A percentile compares a stretch with the other conserved stretches of the same genome.
phyloP scores from a whole-genome alignment of 2,329 filamentous ascomycete species.

The Xylariaceae sp. region DNA sequence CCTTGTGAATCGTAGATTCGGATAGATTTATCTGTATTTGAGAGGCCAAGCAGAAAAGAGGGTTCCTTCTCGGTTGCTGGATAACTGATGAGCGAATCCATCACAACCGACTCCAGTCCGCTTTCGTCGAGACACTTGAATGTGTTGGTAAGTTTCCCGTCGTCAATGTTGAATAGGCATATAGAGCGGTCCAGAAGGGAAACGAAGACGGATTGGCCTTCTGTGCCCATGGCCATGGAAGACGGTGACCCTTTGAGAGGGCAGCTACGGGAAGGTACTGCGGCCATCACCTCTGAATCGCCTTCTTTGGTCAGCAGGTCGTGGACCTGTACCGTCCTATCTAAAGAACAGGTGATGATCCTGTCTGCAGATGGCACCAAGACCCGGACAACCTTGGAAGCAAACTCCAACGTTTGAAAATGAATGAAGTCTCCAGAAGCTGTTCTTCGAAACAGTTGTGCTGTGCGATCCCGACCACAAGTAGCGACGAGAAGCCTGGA shows the following conservation, averaged over 20 bases:
- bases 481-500: conserved; percentile 68
- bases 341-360: conserved; percentile 81
- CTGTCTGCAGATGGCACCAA: conserved; percentile 71
- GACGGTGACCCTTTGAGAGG: conserved; percentile 82
- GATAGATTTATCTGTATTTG: conserved; percentile 93
- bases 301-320: conserved; percentile 69
- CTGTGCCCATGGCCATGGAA: conserved; percentile 70
- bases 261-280: conserved; percentile 71
- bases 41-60: conserved; percentile 77
- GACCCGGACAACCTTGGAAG: conserved; percentile 73
- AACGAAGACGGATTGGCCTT: conserved; percentile 55
- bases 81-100: conserved; percentile 70
- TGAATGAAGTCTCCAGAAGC: conserved; percentile 61
- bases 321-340: conserved; percentile 80
- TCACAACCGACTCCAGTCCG: conserved; percentile 73
- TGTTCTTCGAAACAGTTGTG: conserved; percentile 75
- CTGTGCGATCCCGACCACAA: conserved; percentile 83
- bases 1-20: conserved; percentile 82
- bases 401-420: conserved; percentile 90
- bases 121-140: conserved; percentile 85
- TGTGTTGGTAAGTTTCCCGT: conserved; percentile 63
- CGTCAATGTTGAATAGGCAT: conserved; percentile 58
- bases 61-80: conserved; percentile 50
- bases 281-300: conserved; percentile 64
- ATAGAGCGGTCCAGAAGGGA: conserved; percentile 58